Percentiles rank a stretch among this genome's conserved stretches.
phyloP scores from a whole-genome alignment of 129 eudicot genomes.

The Rutidosis leptorrhynchoides region DNA sequence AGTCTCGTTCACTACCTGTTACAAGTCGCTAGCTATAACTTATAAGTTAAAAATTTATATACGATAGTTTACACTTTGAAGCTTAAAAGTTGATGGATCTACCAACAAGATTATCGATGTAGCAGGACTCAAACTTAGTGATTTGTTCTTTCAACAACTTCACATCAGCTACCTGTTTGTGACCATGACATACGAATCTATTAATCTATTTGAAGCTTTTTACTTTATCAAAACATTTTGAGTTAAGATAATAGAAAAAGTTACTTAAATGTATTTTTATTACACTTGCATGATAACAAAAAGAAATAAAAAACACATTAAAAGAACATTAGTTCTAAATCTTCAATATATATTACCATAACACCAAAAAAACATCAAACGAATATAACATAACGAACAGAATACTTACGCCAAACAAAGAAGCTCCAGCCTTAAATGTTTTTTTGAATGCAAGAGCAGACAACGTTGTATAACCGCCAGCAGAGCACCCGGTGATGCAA shows the following conservation, averaged over 20 bases:
- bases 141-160: slow-evolving; percentile 35
- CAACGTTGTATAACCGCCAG: slow-evolving; percentile 56
- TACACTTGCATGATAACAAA: neutral
- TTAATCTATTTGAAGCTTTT: neutral
- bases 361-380: neutral
- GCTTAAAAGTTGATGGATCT: slow-evolving; percentile 1
- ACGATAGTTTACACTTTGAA: neutral
- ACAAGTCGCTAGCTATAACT: slow-evolving; percentile 13
- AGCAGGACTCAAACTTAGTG: slow-evolving; percentile 42
- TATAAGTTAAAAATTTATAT: neutral
- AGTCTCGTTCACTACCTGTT: slow-evolving; percentile 34
- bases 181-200: slow-evolving; percentile 13
- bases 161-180: slow-evolving; percentile 42
- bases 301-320: too few relatives aligned
- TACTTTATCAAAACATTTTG: neutral
- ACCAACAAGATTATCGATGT: slow-evolving; percentile 43
- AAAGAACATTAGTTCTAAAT: neutral
- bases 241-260: neutral
- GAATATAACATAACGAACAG: neutral
- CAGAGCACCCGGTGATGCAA: slow-evolving; percentile 54
- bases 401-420: slow-evolving; percentile 47
- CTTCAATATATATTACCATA: neutral
- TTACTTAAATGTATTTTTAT: neutral
- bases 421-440: slow-evolving; percentile 52
- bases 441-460: slow-evolving; percentile 45